Base-by-base conservation (phyloP, 768 basidiomycete species). In the Leccinum truebloodii region DNA sequence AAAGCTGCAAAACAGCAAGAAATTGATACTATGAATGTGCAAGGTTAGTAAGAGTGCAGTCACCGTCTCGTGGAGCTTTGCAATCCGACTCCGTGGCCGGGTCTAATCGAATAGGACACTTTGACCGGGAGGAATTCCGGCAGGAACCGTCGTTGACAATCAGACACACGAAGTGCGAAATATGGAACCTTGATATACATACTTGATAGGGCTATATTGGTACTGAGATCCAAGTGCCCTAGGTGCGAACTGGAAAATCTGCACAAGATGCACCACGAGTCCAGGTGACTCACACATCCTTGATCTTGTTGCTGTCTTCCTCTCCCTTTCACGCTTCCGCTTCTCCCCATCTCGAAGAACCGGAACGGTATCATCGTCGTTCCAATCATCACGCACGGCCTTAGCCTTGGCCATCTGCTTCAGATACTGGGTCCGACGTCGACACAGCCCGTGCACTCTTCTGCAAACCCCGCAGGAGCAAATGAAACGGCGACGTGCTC, bases 321-420 rank as follows among this genome's bases (percentile, higher is more conserved):
- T 34, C 8, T 30, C 28, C 26, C n/a, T 50, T 37, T 32, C 26
- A 51, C 5, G 9, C 26, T 24, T 50, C 28, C 1, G 28, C 28
- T 30, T 30, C 28, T 30, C 9, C 28, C 28, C 28, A 2, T 30
- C 28, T 2, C 8, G 28, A 30, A 30, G 28, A 30, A 30, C 2
- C 0, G 55, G 32, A 10, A 14, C 28, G 18, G 4, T 8, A 13
- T 28, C 28, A 28, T 30, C 22, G 6, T 48, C n/a, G 32, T 41
- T 34, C 87, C 86, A 88, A 66, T 84, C 83, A 61, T 86, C 83
- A 14, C 71, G 73, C 22, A 80, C 73, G 2, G 28, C 14, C 14
- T 37, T 54, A 13, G 18, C 30, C 54, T 59, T 65, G 26, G 22
- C 7, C 2, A 9, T 28, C 57, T 6, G 37, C 37, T 39, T 8